Conservation (phyloP, 176 grass and related monocot genomes). For the Triticum monococcum region DNA sequence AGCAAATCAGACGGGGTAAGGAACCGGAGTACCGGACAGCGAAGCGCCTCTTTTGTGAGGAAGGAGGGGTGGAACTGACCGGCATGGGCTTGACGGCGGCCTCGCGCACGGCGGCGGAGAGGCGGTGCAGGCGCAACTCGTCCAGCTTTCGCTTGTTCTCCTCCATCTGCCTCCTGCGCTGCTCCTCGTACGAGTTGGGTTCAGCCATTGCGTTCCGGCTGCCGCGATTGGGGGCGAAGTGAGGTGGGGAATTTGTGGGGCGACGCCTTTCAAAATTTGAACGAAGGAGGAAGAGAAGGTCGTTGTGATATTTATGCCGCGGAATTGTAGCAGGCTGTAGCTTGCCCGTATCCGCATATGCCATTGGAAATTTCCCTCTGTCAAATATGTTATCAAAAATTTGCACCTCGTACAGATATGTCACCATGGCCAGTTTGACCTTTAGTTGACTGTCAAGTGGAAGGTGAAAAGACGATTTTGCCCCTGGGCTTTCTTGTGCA, state of each 20-base stretch:
- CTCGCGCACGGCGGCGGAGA: slow-evolving; percentile 39
- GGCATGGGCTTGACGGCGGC: slow-evolving; percentile 52
- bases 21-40: background rate
- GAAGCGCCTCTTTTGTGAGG: background rate
- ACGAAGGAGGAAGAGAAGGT: background rate
- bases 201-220: slow-evolving; percentile 25
- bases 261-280: background rate
- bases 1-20: background rate
- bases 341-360: too few relatives aligned
- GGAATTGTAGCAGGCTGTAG: too few relatives aligned
- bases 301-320: too few relatives aligned
- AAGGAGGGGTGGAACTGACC: slow-evolving; percentile 12
- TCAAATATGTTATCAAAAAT: too few relatives aligned
- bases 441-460: too few relatives aligned
- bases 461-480: too few relatives aligned
- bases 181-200: slow-evolving; percentile 1
- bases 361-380: too few relatives aligned
- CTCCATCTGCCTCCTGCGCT: slow-evolving; percentile 5
- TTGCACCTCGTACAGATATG: too few relatives aligned
- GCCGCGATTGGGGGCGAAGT: background rate
- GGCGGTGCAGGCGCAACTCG: background rate
- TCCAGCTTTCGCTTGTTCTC: slow-evolving; percentile 12
- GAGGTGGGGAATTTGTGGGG: too few relatives aligned
- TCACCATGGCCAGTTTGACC: too few relatives aligned
- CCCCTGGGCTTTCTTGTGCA: too few relatives aligned